Evolutionary conservation across 805 yeast species (phyloP), one percentile per base, ranked within the genome.

Genomic region (Candida krabiensis): DNA sequence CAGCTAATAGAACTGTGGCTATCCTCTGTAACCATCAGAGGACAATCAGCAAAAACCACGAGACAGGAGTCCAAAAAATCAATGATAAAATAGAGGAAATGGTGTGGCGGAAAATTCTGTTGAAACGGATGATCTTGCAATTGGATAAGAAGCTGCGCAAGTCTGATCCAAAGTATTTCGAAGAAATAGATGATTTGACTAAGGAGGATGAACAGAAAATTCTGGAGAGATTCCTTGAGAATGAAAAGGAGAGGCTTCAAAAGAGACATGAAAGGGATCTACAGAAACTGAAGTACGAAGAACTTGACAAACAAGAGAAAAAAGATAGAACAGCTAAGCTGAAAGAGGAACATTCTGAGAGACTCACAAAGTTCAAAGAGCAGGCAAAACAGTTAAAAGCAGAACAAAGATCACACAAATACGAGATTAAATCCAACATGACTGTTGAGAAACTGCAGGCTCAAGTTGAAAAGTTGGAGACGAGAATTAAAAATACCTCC

Each of bases 1-100:
- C 96, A 15, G 98, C 98, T 1, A 90, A 90, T 60, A 78, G 97
- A 63, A 84, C 91, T 2, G 98, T 90, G 42, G 98, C 98, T 5
- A 88, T 90, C 44, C 69, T 90, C 53, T 90, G 98, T 84, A 90
- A 90, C 71, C 98, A 90, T 75, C 98, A 90, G 72, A 81, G 96
- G 63, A 79, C 96, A 14, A 89, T 90, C 8, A 77, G 89, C 34
- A 91, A 90, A 58, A 78, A 79, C 4, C 97, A 91, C 56, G 95
- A 85, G 32, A 76, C 77, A 17, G 72, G 89, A 5, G 87, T 91
- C 43, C 86, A 79, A 48, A 87, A 83, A 58, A 88, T 88, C 30
- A 77, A 69, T 48, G 95, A 84, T 37, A 80, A 74, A 52, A 76
- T 91, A 40, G 76, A 80, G 53, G 97, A 90, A 64, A 70, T 89